Percentiles rank a stretch among this genome's conserved stretches.
These are phyloP conservation scores for Capsella bursapastoris DNA, from an alignment of 345 rosid species.

Conservation along the genomic window DNA sequence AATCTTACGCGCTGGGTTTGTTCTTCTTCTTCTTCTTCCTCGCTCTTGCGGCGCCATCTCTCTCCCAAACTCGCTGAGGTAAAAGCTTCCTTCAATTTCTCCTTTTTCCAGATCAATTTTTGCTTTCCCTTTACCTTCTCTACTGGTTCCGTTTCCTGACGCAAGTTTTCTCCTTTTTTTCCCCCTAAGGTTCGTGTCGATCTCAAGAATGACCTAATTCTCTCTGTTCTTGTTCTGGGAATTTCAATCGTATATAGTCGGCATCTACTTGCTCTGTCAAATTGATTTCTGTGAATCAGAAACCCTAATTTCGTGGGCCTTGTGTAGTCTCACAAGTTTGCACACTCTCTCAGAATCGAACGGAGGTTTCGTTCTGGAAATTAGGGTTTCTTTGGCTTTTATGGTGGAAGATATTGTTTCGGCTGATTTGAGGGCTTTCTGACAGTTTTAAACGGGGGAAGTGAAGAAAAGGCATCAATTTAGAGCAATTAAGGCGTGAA, in stretches of 20 bases:
- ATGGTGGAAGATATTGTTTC: not conserved
- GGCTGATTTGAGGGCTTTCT: slow-evolving; percentile 20
- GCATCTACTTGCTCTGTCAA: slow-evolving; percentile 11
- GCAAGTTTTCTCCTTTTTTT: not conserved
- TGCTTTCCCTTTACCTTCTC: not conserved
- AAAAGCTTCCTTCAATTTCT: slow-evolving; percentile 21
- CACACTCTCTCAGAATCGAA: slow-evolving; percentile 31
- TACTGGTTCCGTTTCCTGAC: not conserved
- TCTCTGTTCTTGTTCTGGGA: slow-evolving; percentile 19
- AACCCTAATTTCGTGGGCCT: slow-evolving; percentile 34
- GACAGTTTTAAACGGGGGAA: slow-evolving; percentile 3
- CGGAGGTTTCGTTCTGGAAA: slow-evolving; percentile 32
- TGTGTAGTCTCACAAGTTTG: slow-evolving; percentile 15
- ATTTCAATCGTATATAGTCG: not conserved
- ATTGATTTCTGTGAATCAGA: slow-evolving; percentile 3
- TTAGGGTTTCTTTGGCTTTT: slow-evolving; percentile 64
- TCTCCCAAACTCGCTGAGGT: slow-evolving; percentile 39
- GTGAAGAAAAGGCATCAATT: slow-evolving; percentile 21
- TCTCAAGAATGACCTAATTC: slow-evolving; percentile 39
- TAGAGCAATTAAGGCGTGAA: slow-evolving; percentile 3
- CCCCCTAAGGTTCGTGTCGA: slow-evolving; percentile 4
- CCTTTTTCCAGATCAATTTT: not conserved
- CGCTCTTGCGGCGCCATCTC: slow-evolving; percentile 42
- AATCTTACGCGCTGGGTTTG: slow-evolving; percentile 17
- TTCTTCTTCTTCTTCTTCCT: slow-evolving; percentile 20